phyloP scores from a whole-genome alignment of 164 flowering plant species.

The Nelumbo lutea region DNA sequence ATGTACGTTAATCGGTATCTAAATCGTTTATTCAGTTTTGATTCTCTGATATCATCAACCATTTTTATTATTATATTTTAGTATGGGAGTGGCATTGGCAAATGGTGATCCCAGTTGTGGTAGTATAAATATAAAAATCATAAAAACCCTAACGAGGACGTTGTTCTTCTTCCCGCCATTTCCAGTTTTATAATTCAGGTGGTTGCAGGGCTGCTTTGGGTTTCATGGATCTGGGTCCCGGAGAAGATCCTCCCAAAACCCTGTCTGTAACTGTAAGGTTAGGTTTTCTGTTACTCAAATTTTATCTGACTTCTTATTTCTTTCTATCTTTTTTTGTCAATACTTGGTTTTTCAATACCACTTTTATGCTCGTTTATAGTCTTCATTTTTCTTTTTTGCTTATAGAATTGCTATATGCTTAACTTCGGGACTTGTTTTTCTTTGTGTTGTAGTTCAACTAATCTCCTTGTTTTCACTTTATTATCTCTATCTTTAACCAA shows the following conservation, averaged over 20 bases:
- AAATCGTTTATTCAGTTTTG: too few species aligned
- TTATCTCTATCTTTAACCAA: too few species aligned
- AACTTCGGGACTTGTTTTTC: background rate
- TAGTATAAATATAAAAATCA: too few species aligned
- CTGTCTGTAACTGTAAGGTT: slow-evolving; percentile 11
- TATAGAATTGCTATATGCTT: background rate
- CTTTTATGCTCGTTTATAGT: background rate
- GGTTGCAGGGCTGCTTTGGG: slow-evolving; percentile 1
- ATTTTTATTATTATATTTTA: too few species aligned
- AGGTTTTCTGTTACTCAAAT: background rate
- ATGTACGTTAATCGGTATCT: too few species aligned
- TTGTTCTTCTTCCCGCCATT: slow-evolving; percentile 1
- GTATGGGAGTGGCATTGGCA: too few species aligned
- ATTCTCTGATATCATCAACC: too few species aligned
- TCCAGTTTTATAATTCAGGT: background rate
- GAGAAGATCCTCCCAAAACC: slow-evolving; percentile 14
- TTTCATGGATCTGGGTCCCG: slow-evolving; percentile 20
- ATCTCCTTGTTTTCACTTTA: too few species aligned
- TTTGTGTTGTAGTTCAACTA: too few species aligned
- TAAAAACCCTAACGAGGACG: too few species aligned
- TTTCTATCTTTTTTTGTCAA: background rate
- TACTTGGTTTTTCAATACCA: too few species aligned
- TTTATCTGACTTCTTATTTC: background rate
- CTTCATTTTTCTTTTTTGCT: background rate
- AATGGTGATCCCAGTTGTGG: too few species aligned